Percentiles rank a stretch among this genome's conserved stretches.
Evolutionary conservation across 306 rosid genomes (phyloP).

Genomic region (Neltuma alba): DNA sequence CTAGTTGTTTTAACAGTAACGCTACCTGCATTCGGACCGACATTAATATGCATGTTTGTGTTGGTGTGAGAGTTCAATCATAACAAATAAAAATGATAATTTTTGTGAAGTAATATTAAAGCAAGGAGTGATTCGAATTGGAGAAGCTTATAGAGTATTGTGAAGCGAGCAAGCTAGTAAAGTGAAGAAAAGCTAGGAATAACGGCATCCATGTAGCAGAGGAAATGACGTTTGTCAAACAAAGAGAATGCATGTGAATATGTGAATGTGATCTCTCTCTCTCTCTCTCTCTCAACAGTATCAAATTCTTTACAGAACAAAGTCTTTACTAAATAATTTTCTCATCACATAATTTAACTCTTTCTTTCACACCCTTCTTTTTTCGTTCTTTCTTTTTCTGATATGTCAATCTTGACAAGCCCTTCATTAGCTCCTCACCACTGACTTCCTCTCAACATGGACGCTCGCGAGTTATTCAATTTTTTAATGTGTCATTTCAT

Average conservation of each 20-base stretch:
- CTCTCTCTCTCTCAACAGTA: conserved; percentile 53
- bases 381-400: conserved; percentile 27
- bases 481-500: neutral
- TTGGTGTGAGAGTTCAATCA: no score
- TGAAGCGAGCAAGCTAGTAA: neutral
- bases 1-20: no score
- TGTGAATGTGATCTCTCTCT: conserved; percentile 9
- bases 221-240: conserved; percentile 42
- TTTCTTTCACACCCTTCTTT: neutral
- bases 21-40: no score
- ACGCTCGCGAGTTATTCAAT: neutral
- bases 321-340: conserved; percentile 40
- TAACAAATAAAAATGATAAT: no score
- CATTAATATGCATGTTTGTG: no score
- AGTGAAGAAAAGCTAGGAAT: conserved; percentile 37
- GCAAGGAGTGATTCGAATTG: neutral
- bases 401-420: conserved; percentile 45
- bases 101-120: no score
- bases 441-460: neutral
- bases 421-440: conserved; percentile 30
- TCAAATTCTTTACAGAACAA: conserved; percentile 53
- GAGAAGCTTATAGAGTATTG: neutral
- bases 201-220: conserved; percentile 31
- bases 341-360: neutral
- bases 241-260: conserved; percentile 14